Base-by-base conservation (phyloP, 1,284 basidiomycete species). In the Irpex sp. region DNA sequence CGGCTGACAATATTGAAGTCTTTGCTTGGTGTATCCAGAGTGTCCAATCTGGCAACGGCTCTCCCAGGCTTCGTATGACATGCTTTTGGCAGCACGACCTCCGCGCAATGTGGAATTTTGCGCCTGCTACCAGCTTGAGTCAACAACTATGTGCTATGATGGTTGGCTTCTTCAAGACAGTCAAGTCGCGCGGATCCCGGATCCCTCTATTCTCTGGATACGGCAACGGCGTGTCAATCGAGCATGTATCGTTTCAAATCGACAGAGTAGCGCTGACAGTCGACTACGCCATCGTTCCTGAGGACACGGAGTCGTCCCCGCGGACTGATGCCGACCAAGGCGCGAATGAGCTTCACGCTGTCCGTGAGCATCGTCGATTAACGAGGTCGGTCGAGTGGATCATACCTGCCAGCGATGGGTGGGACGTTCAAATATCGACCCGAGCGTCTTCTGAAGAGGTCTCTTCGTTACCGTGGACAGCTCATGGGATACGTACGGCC, bases 61-160 rank as follows among this genome's bases (percentile, higher is more conserved):
- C 73, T 64, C 66, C 69, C 9, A 65, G 79, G 64, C 76, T 95
- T 26, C 87, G 92, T 21, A 85, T 97, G 63, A 95, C 93, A 0
- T 94, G 92, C 70, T 97, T 97, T 74, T 98, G 94, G 93, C 93
- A 95, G 69, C 97, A 98, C 78, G 92, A 97, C 75, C 85, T 98
- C n/a, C 90, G 91, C 65, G 87, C 94, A 0, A 77, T 94, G 11
- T 97, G 94, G 93, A 90, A 87, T 50, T 84, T 94, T 58, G 86
- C 86, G 6, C 85, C 86, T 0, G 79, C 81, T 7, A 77, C 81
- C 49, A 80, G 79, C 59, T 68, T 88, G 36, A 81, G 76, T 64
- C 89, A 92, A 68, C 93, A 95, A 67, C 81, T 97, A 1, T 89
- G 90, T 13, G 87, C 90, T 1, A 90, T 97, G 82, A 82, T 93